phyloP scores from a whole-genome alignment of 306 rosid genomes.

The Lathyrus tuberosus region DNA sequence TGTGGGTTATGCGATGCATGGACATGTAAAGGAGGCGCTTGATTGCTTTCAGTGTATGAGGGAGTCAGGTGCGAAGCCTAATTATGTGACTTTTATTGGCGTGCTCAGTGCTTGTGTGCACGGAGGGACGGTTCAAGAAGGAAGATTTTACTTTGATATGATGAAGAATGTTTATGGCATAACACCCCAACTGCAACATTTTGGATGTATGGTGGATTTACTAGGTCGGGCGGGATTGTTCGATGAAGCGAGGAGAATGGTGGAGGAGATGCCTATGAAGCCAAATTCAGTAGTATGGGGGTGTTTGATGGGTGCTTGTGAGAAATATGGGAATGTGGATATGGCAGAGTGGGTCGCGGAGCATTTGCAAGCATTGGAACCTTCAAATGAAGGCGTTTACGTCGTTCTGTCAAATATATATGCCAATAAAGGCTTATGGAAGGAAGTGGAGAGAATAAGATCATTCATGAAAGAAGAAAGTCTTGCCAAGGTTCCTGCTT shows the following conservation, averaged over 20 bases:
- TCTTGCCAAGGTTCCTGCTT: slow-evolving; percentile 69
- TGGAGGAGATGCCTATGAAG: slow-evolving; percentile 81
- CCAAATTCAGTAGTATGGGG: slow-evolving; percentile 78
- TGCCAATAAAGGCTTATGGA: slow-evolving; percentile 74
- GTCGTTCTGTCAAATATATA: slow-evolving; percentile 76
- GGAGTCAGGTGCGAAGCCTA: slow-evolving; percentile 64
- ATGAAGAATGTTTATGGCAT: slow-evolving; percentile 62
- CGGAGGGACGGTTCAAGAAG: slow-evolving; percentile 68
- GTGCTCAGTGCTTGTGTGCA: slow-evolving; percentile 82
- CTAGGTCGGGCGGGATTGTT: slow-evolving; percentile 77
- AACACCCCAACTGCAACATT: slow-evolving; percentile 64
- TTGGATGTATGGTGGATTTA: slow-evolving; percentile 85
- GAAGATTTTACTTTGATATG: slow-evolving; percentile 64
- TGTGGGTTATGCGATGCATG: slow-evolving; percentile 80
- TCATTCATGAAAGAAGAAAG: slow-evolving; percentile 54
- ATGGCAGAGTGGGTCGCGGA: slow-evolving; percentile 83
- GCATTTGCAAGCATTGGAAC: slow-evolving; percentile 74
- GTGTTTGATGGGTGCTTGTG: slow-evolving; percentile 81
- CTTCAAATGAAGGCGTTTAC: slow-evolving; percentile 72
- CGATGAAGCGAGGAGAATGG: slow-evolving; percentile 62
- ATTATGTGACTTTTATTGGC: slow-evolving; percentile 71
- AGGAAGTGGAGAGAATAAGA: slow-evolving; percentile 66
- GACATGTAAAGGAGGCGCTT: slow-evolving; percentile 69
- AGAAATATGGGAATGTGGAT: slow-evolving; percentile 71
- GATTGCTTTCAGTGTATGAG: slow-evolving; percentile 63